Evolutionary conservation across 2,329 filamentous ascomycete genomes (phyloP), one percentile per base, ranked within the genome.

Genomic region (Cladosporium sphaerospermum): DNA sequence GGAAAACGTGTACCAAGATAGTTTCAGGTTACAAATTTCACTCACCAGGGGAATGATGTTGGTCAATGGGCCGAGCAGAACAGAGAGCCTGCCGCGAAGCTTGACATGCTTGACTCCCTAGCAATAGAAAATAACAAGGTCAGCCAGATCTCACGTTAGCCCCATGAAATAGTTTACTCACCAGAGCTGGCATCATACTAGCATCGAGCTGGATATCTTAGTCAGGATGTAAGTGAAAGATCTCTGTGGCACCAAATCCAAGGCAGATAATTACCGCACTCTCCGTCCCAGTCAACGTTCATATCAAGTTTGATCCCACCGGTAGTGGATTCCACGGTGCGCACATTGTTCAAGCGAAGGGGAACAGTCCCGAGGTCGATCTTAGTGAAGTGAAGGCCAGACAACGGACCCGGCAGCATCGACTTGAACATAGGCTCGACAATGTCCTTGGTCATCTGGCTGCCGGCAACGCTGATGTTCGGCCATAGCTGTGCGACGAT

Each of bases 241-340:
- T 2, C 23, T 28, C 4, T 7, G 4, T 5, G 5, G 7, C 23
- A 28, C 23, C 4, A 1, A 28, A 28, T 28, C 5, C 7, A 2
- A 28, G 23, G 23, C 23, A 28, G 5, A 28, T 5, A 28, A 1
- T 28, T 28, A 28, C 23, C 23, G 23, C 23, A 72, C 19, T 70
- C 60, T 9, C 75, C 71, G 32, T 76, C 70, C 75, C 75, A 78
- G 13, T 63, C 62, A 2, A 77, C 61, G 53, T 77, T 68, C 68
- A 78, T 70, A 43, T 77, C 75, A 3, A 78, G 67, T 63, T 75
- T 76, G 61, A 78, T 76, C 11, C 73, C 74, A 2, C 66, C 67
- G 7, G 62, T 68, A 3, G 71, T 66, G 4, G 71, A 71, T 66
- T 74, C 76, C 62, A 73, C 71, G 2, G 75, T 73, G 40, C 75